Percentiles rank a stretch among this genome's conserved stretches.
These are phyloP conservation scores for Brassica balearica DNA, from an alignment of 441 rosid species.

Conservation along the genomic window DNA sequence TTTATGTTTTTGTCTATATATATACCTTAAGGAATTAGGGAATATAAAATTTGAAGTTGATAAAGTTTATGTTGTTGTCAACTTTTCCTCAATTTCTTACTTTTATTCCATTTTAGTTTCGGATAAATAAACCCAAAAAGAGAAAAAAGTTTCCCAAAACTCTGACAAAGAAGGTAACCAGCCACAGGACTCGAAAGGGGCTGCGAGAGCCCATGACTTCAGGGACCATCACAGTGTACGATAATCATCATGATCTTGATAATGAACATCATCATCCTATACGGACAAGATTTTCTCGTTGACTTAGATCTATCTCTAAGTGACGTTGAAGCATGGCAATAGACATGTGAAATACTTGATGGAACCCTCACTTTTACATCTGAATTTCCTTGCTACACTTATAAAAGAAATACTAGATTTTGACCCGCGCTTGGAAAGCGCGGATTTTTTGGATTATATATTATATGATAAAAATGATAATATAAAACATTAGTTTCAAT, in stretches of 20 bases:
- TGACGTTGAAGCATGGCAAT: constrained; percentile 42
- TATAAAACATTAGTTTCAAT: too few species aligned
- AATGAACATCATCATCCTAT: constrained; percentile 20
- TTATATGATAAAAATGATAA: too few species aligned
- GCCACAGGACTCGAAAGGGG: constrained; percentile 26
- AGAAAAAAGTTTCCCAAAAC: constrained; percentile 16
- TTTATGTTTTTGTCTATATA: neutral
- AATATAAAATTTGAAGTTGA: neutral
- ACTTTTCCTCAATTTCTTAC: neutral
- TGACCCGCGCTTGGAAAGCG: too few species aligned
- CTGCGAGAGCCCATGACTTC: constrained; percentile 32
- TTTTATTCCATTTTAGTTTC: neutral
- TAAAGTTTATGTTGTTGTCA: neutral
- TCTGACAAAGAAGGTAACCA: constrained; percentile 26
- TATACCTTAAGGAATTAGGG: neutral
- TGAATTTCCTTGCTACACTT: constrained; percentile 35
- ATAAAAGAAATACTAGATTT: neutral
- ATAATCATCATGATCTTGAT: constrained; percentile 7
- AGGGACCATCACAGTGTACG: constrained; percentile 37
- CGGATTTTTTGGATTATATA: too few species aligned
- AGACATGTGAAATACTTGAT: constrained; percentile 35
- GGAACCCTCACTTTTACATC: constrained; percentile 40
- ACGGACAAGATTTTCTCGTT: constrained; percentile 37
- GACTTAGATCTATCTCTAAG: constrained; percentile 22
- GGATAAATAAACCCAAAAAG: constrained; percentile 34